Conservation (phyloP, 2,329 filamentous ascomycete genomes). For the Aspergillus sp. region DNA sequence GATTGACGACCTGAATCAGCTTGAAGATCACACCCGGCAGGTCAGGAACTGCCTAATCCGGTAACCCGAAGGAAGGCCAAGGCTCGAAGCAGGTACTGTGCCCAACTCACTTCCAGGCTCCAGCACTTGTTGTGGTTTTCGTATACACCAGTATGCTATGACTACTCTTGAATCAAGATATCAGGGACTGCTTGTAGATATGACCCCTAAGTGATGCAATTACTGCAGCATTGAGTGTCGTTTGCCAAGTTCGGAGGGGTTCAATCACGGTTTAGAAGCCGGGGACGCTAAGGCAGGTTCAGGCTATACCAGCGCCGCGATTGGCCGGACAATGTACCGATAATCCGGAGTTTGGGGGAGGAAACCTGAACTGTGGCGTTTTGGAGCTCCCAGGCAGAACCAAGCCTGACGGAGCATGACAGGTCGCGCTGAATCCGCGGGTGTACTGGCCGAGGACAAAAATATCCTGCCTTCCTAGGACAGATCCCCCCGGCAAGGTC, state of each 20-base stretch:
- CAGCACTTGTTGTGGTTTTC: background rate
- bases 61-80: constrained; percentile 15
- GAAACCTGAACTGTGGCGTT: background rate
- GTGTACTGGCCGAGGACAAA: background rate
- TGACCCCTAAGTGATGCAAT: background rate
- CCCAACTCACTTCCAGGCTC: background rate
- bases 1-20: background rate
- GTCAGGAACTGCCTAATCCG: constrained; percentile 18
- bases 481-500: background rate
- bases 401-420: background rate
- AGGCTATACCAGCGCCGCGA: background rate
- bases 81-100: background rate
- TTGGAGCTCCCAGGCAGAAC: background rate
- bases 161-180: background rate
- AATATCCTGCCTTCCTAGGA: background rate
- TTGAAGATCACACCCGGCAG: background rate
- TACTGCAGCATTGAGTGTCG: background rate
- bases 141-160: background rate
- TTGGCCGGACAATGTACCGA: background rate
- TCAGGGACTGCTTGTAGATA: background rate
- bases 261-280: background rate
- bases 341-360: background rate
- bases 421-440: background rate
- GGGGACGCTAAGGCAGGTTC: constrained; percentile 8
- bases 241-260: constrained; percentile 1